phyloP scores from a whole-genome alignment of 345 rosid genomes.

The Ceriops decandra region DNA sequence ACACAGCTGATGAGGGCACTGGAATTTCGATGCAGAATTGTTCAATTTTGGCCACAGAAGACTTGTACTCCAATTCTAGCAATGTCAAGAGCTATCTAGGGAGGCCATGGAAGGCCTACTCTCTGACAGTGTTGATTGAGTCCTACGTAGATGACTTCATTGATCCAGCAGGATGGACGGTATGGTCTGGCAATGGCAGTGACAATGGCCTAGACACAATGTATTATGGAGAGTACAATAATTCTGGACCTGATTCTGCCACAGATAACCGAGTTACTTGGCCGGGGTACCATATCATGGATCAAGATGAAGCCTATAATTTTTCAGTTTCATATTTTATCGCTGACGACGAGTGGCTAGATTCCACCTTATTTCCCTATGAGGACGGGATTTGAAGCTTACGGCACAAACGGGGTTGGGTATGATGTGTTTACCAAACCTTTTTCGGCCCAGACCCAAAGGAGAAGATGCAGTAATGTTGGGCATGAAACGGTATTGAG shows the following conservation, averaged over 20 bases:
- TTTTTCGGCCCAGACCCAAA: no score
- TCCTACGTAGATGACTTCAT: constrained; percentile 67
- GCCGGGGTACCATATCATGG: constrained; percentile 47
- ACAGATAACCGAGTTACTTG: constrained; percentile 45
- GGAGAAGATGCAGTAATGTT: no score
- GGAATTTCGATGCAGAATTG: constrained; percentile 86
- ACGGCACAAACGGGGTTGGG: no score
- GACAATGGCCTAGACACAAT: constrained; percentile 40
- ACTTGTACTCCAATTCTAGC: constrained; percentile 31
- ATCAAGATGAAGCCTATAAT: constrained; percentile 52
- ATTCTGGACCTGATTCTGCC: constrained; percentile 69
- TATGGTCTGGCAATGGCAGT: constrained; percentile 40
- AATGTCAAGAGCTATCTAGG: constrained; percentile 63
- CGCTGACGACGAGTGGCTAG: constrained; percentile 65
- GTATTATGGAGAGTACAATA: constrained; percentile 74
- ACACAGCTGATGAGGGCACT: constrained; percentile 54
- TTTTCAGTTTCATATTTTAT: constrained; percentile 72
- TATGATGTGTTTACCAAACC: no score
- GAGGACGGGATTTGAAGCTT: constrained; percentile 47
- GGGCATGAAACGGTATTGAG: no score
- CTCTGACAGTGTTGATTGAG: constrained; percentile 59
- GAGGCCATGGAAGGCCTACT: constrained; percentile 66
- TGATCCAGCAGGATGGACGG: constrained; percentile 57
- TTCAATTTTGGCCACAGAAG: constrained; percentile 51
- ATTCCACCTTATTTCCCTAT: constrained; percentile 73